These are phyloP conservation scores for Camellia oleifera DNA, from an alignment of 179 eudicot genomes.

Conservation along the genomic window DNA sequence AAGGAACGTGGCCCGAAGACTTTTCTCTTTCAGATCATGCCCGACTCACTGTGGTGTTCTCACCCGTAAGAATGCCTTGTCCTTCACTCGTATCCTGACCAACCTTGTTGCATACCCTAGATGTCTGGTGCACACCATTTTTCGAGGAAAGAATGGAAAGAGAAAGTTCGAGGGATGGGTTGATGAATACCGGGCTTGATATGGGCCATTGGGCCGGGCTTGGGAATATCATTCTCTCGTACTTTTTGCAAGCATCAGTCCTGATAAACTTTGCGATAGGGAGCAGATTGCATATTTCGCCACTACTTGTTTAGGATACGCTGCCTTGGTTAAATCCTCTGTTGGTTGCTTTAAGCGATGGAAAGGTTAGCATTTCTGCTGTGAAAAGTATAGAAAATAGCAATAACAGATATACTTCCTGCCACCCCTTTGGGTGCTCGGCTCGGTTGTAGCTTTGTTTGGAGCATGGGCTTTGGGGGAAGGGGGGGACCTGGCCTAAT, in stretches of 20 bases:
- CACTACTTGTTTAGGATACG: neutral
- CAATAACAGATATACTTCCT: too few species aligned
- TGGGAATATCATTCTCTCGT: neutral
- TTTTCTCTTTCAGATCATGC: conserved; percentile 97
- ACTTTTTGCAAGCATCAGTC: neutral
- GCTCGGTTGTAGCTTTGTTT: too few species aligned
- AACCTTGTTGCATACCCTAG: conserved; percentile 16
- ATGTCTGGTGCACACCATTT: neutral
- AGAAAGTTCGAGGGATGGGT: neutral
- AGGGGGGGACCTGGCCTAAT: too few species aligned
- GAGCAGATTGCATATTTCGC: neutral
- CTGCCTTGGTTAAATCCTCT: neutral
- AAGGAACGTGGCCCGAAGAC: conserved; percentile 94
- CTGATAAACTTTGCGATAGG: neutral
- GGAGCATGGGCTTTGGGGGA: neutral
- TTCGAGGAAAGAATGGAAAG: neutral
- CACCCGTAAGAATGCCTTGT: conserved; percentile 89
- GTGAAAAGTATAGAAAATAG: neutral
- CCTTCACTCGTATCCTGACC: conserved; percentile 43
- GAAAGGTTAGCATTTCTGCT: conserved; percentile 1
- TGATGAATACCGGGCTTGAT: neutral
- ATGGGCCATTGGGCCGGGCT: neutral
- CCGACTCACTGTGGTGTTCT: conserved; percentile 86
- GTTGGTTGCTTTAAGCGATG: neutral
- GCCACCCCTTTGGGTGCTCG: too few species aligned